Base-by-base conservation (phyloP, 192 early-diverging fungal genomes). In the Coemansia sp. region DNA sequence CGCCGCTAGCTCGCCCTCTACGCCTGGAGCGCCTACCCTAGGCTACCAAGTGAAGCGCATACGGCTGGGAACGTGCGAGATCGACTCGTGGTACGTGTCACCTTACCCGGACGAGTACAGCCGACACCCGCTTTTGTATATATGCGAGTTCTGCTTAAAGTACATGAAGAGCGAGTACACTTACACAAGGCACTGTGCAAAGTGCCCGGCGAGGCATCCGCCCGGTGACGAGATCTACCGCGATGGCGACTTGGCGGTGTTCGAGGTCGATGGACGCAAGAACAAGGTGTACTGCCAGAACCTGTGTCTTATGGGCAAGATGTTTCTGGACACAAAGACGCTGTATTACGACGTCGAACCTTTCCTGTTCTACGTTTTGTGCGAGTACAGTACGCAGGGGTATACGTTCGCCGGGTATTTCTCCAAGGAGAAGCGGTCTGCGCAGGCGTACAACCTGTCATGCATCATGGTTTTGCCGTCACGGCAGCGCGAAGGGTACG, bases 261-360 rank as follows among this genome's bases (percentile, higher is more conserved):
- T 97, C 71, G 96, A 98, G 66, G 93, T 98, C 4, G 96, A 98
- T 60, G 96, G 96, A 8, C 80, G 93, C 14, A 95, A 94, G 66
- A 93, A 97, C 80, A 98, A 97, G 77, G 85, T 96, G 15, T 98
- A 98, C 59, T 97, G 96, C 80, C 96, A 98, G 67, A 97, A 95
- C 71, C 78, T 98, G 24, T 98, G 96, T 57, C 82, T 98, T 12
- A 68, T 98, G 22, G 90, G 93, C 40, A 98, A 98, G 65, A 92
- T 94, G 88, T 98, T 97, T 69, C 69, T 98, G 15, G 95, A 96
- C 80, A 92, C 93, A 66, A 98, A 98, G 62, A 98, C 96, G 3
- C 76, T 97, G 18, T 98, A 95, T 66, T 98, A 96, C 65, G 96
- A 98, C 57, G 87, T 96, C 3, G 96, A 98, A 57, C 95, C 96